Evolutionary conservation across 768 basidiomycete genomes (phyloP).

Genomic region (Mycena latifolia): DNA sequence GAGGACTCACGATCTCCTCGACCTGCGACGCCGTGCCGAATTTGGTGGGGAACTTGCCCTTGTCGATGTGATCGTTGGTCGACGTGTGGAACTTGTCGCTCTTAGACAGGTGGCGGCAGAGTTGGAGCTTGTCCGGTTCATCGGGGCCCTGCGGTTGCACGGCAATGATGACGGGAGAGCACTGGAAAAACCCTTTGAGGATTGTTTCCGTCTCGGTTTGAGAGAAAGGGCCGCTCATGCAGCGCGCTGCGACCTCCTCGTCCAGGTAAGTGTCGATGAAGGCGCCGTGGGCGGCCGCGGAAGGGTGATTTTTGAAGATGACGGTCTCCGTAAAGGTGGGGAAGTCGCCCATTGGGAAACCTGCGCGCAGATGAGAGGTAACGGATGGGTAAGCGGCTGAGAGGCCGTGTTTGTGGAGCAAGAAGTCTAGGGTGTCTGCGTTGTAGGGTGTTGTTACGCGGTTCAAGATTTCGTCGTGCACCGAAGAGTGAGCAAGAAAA

Average conservation of each 20-base stretch:
- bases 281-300: conserved; percentile 2
- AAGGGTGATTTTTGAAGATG: conserved; percentile 41
- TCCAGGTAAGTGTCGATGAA: conserved; percentile 37
- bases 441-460: conserved; percentile 37
- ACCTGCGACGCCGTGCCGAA: conserved; percentile 27
- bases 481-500: neutral
- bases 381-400: conserved; percentile 34
- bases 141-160: conserved; percentile 40
- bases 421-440: conserved; percentile 23
- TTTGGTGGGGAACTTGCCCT: conserved; percentile 35
- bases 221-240: conserved; percentile 45
- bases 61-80: conserved; percentile 33
- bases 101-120: conserved; percentile 38
- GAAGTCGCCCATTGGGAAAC: conserved; percentile 29
- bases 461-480: conserved; percentile 16
- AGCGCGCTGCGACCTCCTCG: conserved; percentile 33
- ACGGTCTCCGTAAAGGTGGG: neutral
- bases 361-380: conserved; percentile 16
- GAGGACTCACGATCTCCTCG: conserved; percentile 31
- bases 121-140: conserved; percentile 31
- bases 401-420: conserved; percentile 27
- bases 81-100: conserved; percentile 3
- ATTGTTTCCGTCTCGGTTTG: conserved; percentile 31
- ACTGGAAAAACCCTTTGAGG: conserved; percentile 35
- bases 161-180: conserved; percentile 23